Evolutionary conservation across 768 basidiomycete genomes (phyloP), one percentile per base, ranked within the genome.

Genomic region (Naganishia friedmannii): DNA sequence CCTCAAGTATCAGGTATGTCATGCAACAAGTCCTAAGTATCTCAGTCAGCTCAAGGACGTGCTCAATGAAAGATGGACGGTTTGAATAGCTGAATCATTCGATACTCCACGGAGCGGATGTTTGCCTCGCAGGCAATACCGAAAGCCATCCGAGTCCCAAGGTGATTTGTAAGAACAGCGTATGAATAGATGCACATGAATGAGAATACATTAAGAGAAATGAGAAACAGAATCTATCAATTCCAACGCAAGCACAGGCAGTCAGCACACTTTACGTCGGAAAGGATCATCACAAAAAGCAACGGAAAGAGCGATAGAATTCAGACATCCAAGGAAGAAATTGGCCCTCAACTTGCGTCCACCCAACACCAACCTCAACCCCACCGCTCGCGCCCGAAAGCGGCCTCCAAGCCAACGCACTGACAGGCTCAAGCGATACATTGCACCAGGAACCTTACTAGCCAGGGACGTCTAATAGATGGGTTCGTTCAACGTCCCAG

Each of bases 311-410:
- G 37, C 15, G 53, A 68, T 26, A 51, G 69, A 71, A 68, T 67
- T 80, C 79, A 80, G 79, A 80, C 79, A 79, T 80, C 79, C 79
- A 80, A 80, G 79, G 79, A 80, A 80, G 79, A 76, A 73, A 78
- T 77, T 75, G 66, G 66, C 78, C 77, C 79, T 77, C 79, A 79
- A 69, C 68, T 77, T 73, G 73, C 78, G 77, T 78, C 78, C 76
- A 72, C 76, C 68, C 72, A 67, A 66, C 69, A 53, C 66, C 72
- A 66, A 42, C 60, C 60, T 54, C 68, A 53, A 65, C 69, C 69
- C 46, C n/a, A 57, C 48, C 48, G 13, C 39, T 28, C 65, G 66
- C 56, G 54, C 37, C 57, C 72, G 29, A 39, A 42, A n/a, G 45
- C 57, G 29, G 42, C 53, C 66, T 42, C 54, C 54, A 19, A 32